Base-by-base conservation (phyloP, 202 grass and related monocot genomes). In the Panicum virgatum region DNA sequence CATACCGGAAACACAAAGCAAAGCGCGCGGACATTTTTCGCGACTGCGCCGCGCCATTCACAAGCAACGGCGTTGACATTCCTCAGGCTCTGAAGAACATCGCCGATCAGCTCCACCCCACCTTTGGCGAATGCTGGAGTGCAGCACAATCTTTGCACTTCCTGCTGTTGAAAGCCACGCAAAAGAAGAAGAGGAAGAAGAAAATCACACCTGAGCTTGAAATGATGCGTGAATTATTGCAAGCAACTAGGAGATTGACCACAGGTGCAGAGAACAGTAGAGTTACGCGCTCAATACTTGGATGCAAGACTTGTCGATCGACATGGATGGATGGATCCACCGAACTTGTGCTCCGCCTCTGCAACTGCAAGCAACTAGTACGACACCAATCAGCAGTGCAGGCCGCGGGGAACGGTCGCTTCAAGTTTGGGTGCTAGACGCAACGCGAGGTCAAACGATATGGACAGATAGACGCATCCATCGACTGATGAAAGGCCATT, bases 1-100 rank as follows among this genome's bases (percentile, higher is more conserved):
- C 27, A 3, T 52, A n/a, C 9, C 71, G 22, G 70, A 4, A 71
- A 30, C 69, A 62, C 45, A 9, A 76, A 80, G 76, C 43, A 88
- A 79, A 74, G 74, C 48, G 9, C 48, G 43, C 76, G 32, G 54
- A 69, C 81, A 36, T 75, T 73, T 79, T 52, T 67, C 62, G 69
- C 77, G 30, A 53, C 83, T 39, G 51, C 62, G 32, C 62, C 53
- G 18, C 71, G 30, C 27, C 78, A 30, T 52, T 69, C 51, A 11
- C 52, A 86, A 81, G 70, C 62, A 69, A 86, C 52, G 4, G 0
- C 15, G 30, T 70, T 70, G 72, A 82, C 78, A 77, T 52, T 34
- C 23, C 51, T 43, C 50, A 23, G 32, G 60, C 29, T 18, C 30
- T 22, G 22, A 45, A 72, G 79, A 53, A 53, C 34, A 66, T 34